Percentiles rank a stretch among this genome's conserved stretches.
Conservation (phyloP, 371 early-diverging fungal genomes). For the Circinella umbellata region DNA sequence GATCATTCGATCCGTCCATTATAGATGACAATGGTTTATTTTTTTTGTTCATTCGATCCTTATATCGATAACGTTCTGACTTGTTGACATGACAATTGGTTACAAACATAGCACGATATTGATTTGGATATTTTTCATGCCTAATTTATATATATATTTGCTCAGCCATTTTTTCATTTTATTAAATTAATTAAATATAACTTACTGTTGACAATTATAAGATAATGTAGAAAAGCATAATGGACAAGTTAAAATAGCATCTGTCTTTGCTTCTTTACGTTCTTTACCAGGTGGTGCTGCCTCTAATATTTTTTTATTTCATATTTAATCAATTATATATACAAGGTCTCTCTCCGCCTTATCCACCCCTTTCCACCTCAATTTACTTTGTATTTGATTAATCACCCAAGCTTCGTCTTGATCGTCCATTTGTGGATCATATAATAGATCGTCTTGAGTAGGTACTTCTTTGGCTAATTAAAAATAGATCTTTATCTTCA, state of each 20-base stretch:
- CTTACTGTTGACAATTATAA: constrained; percentile 71
- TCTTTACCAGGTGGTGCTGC: constrained; percentile 20
- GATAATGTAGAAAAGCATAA: constrained; percentile 69
- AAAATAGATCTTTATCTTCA: background rate
- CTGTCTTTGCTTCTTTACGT: constrained; percentile 42
- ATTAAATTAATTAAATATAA: no score
- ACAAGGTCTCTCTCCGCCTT: no score
- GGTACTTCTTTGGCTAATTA: constrained; percentile 27
- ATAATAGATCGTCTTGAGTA: constrained; percentile 58
- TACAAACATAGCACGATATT: constrained; percentile 79
- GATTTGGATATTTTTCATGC: constrained; percentile 64
- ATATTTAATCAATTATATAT: background rate
- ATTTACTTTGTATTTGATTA: constrained; percentile 53
- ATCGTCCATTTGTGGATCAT: constrained; percentile 64
- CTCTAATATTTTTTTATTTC: background rate
- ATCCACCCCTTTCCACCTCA: background rate
- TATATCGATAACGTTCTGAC: constrained; percentile 40
- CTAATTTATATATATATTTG: constrained; percentile 25
- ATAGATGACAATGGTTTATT: background rate
- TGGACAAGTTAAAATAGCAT: constrained; percentile 71
- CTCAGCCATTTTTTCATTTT: background rate
- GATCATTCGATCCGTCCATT: constrained; percentile 9
- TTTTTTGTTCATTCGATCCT: constrained; percentile 4
- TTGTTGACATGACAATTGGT: constrained; percentile 58
- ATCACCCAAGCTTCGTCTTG: constrained; percentile 63